Conservation (phyloP, 176 grass and related monocot species). For the Phoenix roebelenii region DNA sequence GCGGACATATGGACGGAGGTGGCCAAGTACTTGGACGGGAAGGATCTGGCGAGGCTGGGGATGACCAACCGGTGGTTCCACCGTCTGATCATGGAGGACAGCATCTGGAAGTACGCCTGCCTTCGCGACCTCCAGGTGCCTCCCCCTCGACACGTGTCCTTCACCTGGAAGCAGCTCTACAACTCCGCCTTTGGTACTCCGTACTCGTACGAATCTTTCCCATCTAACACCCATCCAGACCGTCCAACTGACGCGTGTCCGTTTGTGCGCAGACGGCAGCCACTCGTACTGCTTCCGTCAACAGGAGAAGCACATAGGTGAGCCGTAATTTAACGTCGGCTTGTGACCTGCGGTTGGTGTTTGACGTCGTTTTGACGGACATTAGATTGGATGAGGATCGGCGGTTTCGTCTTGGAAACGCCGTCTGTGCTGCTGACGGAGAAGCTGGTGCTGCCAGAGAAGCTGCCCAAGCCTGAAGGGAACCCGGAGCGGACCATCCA, state of each 20-base stretch:
- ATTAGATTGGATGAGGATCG: constrained; percentile 64
- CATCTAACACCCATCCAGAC: no score
- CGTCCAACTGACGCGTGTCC: constrained; percentile 23
- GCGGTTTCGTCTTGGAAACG: constrained; percentile 61
- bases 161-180: constrained; percentile 71
- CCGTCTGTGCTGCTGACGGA: constrained; percentile 43
- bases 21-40: constrained; percentile 62
- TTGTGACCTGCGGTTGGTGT: no score
- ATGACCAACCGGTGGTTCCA: constrained; percentile 53
- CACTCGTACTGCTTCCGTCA: constrained; percentile 57
- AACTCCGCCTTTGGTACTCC: constrained; percentile 47
- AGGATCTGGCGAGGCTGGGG: constrained; percentile 57
- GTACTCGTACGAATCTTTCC: constrained; percentile 17
- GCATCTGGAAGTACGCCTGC: constrained; percentile 72
- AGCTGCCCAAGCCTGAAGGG: constrained; percentile 20
- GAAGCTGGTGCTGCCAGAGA: constrained; percentile 40
- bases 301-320: constrained; percentile 58
- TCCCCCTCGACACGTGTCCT: constrained; percentile 25
- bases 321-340: constrained; percentile 3
- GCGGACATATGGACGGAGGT: constrained; percentile 88
- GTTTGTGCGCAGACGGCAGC: constrained; percentile 39
- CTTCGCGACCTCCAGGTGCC: constrained; percentile 63
- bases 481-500: constrained; percentile 24
- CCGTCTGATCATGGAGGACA: constrained; percentile 52
- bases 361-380: not conserved